These are phyloP conservation scores for Agrostemma githago DNA, from an alignment of 148 eudicot species.

Conservation along the genomic window DNA sequence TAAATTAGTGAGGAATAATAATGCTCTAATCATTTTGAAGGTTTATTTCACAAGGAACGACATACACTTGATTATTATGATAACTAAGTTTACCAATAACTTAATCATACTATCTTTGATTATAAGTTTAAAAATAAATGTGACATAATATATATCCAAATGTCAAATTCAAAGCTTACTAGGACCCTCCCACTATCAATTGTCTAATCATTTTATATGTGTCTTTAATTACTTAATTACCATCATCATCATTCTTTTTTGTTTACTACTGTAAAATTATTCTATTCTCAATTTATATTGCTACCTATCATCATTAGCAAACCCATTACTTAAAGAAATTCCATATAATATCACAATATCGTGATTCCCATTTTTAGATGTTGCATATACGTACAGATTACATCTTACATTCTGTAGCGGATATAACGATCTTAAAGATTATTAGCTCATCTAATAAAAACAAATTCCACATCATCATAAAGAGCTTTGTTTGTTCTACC, in stretches of 20 bases:
- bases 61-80: no score
- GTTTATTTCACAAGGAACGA: no score
- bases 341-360: background rate
- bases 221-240: background rate
- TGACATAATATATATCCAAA: background rate
- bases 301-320: background rate
- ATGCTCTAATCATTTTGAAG: no score
- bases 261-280: background rate
- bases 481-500: background rate
- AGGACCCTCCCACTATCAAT: background rate
- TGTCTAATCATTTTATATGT: background rate
- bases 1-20: no score
- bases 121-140: no score
- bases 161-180: background rate
- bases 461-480: background rate
- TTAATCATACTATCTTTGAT: no score
- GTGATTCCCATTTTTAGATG: no score
- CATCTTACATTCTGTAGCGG: no score
- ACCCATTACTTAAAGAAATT: background rate
- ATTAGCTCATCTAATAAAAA: background rate
- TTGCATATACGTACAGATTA: no score
- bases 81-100: no score
- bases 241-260: background rate
- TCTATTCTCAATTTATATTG: background rate
- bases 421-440: no score